A percentile compares a stretch with the other conserved stretches of the same genome.
Conservation (phyloP, 352 stramenopile species). For the Phytophthora lateralis region DNA sequence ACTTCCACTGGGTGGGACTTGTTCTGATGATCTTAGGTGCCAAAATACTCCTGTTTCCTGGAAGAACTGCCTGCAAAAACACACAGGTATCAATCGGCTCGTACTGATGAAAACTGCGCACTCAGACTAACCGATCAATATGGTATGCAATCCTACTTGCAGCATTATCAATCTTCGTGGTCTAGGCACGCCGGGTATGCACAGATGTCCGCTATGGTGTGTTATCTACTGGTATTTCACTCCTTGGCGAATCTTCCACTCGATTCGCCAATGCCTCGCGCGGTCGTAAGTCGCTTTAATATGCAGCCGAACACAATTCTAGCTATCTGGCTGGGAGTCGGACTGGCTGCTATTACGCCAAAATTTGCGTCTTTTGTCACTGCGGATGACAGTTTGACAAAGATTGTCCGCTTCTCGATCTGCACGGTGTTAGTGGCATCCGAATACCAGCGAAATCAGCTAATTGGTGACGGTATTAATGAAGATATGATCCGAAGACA, state of each 20-base stretch:
- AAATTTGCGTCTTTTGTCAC: constrained; percentile 10
- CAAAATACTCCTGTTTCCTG: constrained; percentile 11
- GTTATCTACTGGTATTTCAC: constrained; percentile 93
- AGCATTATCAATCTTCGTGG: constrained; percentile 8
- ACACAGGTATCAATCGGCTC: constrained; percentile 10
- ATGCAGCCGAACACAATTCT: constrained; percentile 92
- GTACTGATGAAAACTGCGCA: neutral
- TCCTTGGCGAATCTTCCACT: constrained; percentile 93
- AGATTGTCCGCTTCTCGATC: constrained; percentile 20
- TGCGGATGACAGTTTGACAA: neutral
- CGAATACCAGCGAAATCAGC: constrained; percentile 23
- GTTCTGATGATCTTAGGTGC: constrained; percentile 30
- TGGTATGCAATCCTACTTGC: neutral
- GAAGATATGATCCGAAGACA: constrained; percentile 46
- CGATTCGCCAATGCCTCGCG: constrained; percentile 80
- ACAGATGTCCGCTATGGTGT: constrained; percentile 56
- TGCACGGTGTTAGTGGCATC: constrained; percentile 20
- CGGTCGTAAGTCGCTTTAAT: constrained; percentile 90
- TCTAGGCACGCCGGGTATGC: constrained; percentile 16
- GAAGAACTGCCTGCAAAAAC: neutral
- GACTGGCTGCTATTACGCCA: constrained; percentile 35
- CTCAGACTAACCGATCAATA: neutral
- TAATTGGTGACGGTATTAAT: neutral
- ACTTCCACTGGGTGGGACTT: constrained; percentile 33
- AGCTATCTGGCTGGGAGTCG: constrained; percentile 82